Evolutionary conservation across 495 filamentous ascomycete species (phyloP).

Genomic region (Cladorrhinum samala): DNA sequence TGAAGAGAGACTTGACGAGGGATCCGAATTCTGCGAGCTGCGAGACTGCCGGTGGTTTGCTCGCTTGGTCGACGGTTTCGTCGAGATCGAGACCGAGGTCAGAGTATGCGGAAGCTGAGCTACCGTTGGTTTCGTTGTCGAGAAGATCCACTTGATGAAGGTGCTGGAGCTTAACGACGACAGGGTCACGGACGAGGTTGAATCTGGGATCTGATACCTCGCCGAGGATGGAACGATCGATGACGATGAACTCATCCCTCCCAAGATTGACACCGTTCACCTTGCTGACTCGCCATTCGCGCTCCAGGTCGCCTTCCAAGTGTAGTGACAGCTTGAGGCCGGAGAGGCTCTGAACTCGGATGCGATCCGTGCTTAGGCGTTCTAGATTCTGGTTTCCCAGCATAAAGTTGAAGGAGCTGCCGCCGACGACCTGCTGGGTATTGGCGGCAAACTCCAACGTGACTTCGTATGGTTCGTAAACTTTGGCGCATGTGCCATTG

Average conservation of each 20-base stretch:
- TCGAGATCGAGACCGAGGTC: slow-evolving; percentile 4
- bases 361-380: slow-evolving; percentile 55
- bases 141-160: slow-evolving; percentile 38
- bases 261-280: slow-evolving; percentile 78
- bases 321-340: slow-evolving; percentile 76
- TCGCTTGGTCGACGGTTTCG: neutral
- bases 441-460: slow-evolving; percentile 76
- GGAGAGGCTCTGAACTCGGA: slow-evolving; percentile 70
- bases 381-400: slow-evolving; percentile 42
- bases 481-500: slow-evolving; percentile 61
- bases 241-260: slow-evolving; percentile 81
- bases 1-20: slow-evolving; percentile 36
- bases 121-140: slow-evolving; percentile 35
- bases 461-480: slow-evolving; percentile 50
- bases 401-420: slow-evolving; percentile 52
- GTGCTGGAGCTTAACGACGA: slow-evolving; percentile 60
- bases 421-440: slow-evolving; percentile 48
- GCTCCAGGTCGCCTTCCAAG: slow-evolving; percentile 49
- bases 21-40: slow-evolving; percentile 19
- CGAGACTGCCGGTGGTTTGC: slow-evolving; percentile 5
- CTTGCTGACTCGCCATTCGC: slow-evolving; percentile 61
- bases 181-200: slow-evolving; percentile 64
- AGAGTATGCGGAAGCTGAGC: slow-evolving; percentile 7
- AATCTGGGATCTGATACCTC: slow-evolving; percentile 79
- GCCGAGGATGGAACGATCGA: slow-evolving; percentile 68